phyloP scores from a whole-genome alignment of 2,329 filamentous ascomycete species.

The Drechslerella dactyloides region DNA sequence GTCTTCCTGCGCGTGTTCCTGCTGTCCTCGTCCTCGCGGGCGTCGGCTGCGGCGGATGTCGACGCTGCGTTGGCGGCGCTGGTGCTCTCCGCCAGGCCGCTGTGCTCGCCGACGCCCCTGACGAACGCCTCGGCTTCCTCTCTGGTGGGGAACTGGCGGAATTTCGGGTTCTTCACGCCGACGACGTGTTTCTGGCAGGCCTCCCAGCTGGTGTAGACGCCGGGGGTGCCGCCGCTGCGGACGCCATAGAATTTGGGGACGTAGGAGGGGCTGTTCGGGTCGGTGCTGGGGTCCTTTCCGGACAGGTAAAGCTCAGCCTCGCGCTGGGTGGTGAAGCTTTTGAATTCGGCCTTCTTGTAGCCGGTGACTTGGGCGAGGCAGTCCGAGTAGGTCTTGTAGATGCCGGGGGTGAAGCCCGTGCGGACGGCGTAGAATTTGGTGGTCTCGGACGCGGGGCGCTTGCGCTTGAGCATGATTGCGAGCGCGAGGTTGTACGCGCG shows the following conservation, averaged over 20 bases:
- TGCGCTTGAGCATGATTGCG: constrained; percentile 45
- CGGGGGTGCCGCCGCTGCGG: constrained; percentile 64
- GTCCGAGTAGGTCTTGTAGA: constrained; percentile 70
- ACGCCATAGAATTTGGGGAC: constrained; percentile 69
- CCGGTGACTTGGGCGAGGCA: constrained; percentile 69
- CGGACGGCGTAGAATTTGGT: constrained; percentile 70
- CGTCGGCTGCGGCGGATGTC: constrained; percentile 54
- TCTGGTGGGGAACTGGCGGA: constrained; percentile 61
- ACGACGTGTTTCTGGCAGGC: constrained; percentile 68
- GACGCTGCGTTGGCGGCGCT: constrained; percentile 54
- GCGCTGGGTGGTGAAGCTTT: constrained; percentile 54
- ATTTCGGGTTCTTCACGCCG: constrained; percentile 70
- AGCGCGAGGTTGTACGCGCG: constrained; percentile 35
- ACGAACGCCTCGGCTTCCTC: constrained; percentile 75
- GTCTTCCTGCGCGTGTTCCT: constrained; percentile 65
- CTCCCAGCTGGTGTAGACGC: constrained; percentile 69
- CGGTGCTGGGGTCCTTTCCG: constrained; percentile 54
- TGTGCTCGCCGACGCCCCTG: constrained; percentile 58
- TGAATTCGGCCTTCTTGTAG: constrained; percentile 60
- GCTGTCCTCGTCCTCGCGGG: constrained; percentile 60
- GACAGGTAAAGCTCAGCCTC: constrained; percentile 54
- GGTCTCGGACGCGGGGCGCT: constrained; percentile 49
- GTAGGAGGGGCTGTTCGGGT: constrained; percentile 54
- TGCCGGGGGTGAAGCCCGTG: constrained; percentile 66
- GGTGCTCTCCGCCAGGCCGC: constrained; percentile 56